phyloP scores from a whole-genome alignment of 257 asterid genomes.

The Ajuga chamaepitys region DNA sequence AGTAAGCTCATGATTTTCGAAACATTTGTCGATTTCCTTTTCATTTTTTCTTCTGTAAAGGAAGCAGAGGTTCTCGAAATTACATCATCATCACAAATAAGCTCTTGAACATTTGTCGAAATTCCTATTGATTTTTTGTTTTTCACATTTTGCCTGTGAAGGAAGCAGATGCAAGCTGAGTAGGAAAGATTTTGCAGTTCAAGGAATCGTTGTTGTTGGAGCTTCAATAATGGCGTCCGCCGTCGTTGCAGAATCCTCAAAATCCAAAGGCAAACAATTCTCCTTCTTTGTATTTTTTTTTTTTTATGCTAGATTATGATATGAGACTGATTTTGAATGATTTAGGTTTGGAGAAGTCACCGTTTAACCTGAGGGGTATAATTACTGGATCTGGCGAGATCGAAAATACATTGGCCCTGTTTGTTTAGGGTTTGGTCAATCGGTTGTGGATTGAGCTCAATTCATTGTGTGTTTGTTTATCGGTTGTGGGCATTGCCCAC shows the following conservation, averaged over 20 bases:
- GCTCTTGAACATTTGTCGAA: too few relatives aligned
- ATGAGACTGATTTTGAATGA: slow-evolving; percentile 7
- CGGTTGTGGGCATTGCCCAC: too few relatives aligned
- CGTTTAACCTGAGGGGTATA: slow-evolving; percentile 78
- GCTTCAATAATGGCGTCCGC: slow-evolving; percentile 57
- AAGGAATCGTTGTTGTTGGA: slow-evolving; percentile 71
- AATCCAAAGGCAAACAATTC: slow-evolving; percentile 51
- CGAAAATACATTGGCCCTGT: too few relatives aligned
- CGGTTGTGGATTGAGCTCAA: too few relatives aligned
- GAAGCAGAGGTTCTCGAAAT: too few relatives aligned
- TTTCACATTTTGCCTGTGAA: slow-evolving; percentile 15
- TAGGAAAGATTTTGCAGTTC: slow-evolving; percentile 55
- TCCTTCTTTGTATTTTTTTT: too few relatives aligned
- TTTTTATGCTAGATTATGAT: neutral
- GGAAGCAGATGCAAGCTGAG: slow-evolving; percentile 61
- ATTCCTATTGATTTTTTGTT: too few relatives aligned
- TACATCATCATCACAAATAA: too few relatives aligned
- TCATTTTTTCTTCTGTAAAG: too few relatives aligned
- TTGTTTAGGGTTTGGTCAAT: too few relatives aligned
- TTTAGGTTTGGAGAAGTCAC: slow-evolving; percentile 62
- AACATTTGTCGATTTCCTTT: neutral
- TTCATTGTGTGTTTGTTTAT: too few relatives aligned
- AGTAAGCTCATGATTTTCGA: slow-evolving; percentile 33
- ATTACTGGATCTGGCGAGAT: slow-evolving; percentile 81
- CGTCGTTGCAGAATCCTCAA: slow-evolving; percentile 42